phyloP scores from a whole-genome alignment of 2,329 filamentous ascomycete genomes.

The Colletotrichum lentis region DNA sequence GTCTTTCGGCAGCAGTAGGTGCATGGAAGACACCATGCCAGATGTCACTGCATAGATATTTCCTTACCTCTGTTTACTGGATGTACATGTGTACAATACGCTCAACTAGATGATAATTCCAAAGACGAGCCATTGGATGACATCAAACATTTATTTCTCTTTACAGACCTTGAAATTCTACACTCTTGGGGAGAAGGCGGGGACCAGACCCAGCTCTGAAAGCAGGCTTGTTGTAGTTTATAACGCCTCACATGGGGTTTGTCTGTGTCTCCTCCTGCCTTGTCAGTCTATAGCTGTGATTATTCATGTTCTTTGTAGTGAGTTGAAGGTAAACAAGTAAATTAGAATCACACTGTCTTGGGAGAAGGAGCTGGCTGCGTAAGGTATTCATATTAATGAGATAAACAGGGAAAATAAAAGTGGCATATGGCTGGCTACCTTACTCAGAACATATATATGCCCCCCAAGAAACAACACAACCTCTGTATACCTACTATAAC shows the following conservation, averaged over 20 bases:
- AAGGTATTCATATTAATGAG: background rate
- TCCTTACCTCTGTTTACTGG: conserved; percentile 54
- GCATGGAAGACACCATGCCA: conserved; percentile 51
- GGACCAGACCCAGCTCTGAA: background rate
- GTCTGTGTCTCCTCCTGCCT: too few relatives aligned
- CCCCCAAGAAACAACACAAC: background rate
- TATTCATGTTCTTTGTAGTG: background rate
- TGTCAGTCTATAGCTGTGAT: background rate
- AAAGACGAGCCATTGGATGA: conserved; percentile 38
- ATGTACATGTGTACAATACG: conserved; percentile 65
- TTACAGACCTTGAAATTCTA: background rate
- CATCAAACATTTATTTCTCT: conserved; percentile 22
- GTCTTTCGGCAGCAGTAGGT: conserved; percentile 37
- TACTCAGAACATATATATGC: background rate
- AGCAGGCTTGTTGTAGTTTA: background rate
- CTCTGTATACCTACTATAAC: background rate
- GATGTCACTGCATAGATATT: conserved; percentile 60
- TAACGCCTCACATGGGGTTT: background rate
- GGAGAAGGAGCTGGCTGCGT: background rate
- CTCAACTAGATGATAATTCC: conserved; percentile 55
- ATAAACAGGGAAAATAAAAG: background rate
- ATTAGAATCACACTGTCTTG: too few relatives aligned
- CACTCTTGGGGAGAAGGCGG: background rate
- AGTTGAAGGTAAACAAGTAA: background rate
- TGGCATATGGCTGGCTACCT: background rate